phyloP scores from a whole-genome alignment of 345 rosid genomes.

The Anacardium occidentale region DNA sequence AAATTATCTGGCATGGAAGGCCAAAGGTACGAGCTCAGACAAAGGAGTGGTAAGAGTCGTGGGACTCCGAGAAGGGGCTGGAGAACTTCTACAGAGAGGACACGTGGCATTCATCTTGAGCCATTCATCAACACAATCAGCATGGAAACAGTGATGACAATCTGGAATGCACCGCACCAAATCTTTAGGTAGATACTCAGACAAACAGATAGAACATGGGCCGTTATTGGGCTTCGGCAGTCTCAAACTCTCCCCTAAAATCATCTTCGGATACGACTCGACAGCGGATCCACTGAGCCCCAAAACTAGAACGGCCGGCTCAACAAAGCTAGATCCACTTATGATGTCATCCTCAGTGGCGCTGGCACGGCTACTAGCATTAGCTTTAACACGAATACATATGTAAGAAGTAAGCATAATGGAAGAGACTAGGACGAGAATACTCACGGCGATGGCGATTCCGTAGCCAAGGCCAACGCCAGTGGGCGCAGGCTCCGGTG shows the following conservation, averaged over 20 bases:
- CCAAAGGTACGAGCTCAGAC: slow-evolving; percentile 54
- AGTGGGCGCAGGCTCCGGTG: slow-evolving; percentile 33
- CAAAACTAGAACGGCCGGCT: slow-evolving; percentile 12
- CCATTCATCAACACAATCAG: slow-evolving; percentile 71
- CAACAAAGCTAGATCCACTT: neutral
- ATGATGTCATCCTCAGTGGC: neutral
- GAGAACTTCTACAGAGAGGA: slow-evolving; percentile 73
- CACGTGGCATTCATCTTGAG: slow-evolving; percentile 64
- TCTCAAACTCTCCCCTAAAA: slow-evolving; percentile 60
- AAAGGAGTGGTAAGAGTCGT: slow-evolving; percentile 51
- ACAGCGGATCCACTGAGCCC: slow-evolving; percentile 45
- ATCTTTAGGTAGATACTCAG: slow-evolving; percentile 54
- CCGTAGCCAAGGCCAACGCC: slow-evolving; percentile 81
- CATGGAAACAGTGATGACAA: slow-evolving; percentile 75
- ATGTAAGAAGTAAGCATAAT: slow-evolving; percentile 74
- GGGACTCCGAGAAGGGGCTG: slow-evolving; percentile 23
- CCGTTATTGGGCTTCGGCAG: slow-evolving; percentile 58
- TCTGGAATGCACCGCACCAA: slow-evolving; percentile 55
- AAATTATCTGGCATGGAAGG: slow-evolving; percentile 50
- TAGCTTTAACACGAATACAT: slow-evolving; percentile 53
- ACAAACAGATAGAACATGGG: slow-evolving; percentile 64
- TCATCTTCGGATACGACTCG: slow-evolving; percentile 54
- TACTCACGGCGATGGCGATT: slow-evolving; percentile 77
- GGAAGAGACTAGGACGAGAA: slow-evolving; percentile 69
- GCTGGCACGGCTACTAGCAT: neutral